These are phyloP conservation scores for Tolypocladium sp. DNA, from an alignment of 2,329 filamentous ascomycete genomes.

Conservation along the genomic window DNA sequence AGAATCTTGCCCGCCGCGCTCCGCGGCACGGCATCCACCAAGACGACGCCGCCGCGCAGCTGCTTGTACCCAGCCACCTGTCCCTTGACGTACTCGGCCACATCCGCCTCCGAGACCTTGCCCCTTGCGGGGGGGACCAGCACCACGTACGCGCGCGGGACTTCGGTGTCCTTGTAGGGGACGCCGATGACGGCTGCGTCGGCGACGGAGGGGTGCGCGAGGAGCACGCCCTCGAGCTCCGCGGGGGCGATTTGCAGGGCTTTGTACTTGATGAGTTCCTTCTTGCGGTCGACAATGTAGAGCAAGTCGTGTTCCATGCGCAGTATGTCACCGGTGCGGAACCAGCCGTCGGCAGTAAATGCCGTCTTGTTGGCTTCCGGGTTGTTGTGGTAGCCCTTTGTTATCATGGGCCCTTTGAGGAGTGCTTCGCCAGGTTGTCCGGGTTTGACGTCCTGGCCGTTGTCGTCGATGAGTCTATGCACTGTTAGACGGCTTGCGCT, in stretches of 20 bases:
- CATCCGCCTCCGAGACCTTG: slow-evolving; percentile 13
- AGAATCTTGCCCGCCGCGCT: slow-evolving; percentile 46
- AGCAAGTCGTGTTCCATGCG: slow-evolving; percentile 61
- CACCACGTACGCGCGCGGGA: slow-evolving; percentile 35
- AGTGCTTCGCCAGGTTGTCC: slow-evolving; percentile 50
- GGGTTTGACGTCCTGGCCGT: slow-evolving; percentile 26
- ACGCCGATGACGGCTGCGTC: slow-evolving; percentile 57
- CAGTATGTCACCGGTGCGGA: slow-evolving; percentile 73
- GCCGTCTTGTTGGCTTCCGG: slow-evolving; percentile 53
- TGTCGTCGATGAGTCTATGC: slow-evolving; percentile 27
- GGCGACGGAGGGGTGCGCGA: slow-evolving; percentile 29
- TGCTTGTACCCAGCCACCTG: slow-evolving; percentile 48
- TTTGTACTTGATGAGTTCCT: slow-evolving; percentile 51
- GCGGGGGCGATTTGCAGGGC: slow-evolving; percentile 60
- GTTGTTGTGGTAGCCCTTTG: slow-evolving; percentile 65
- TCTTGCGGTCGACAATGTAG: slow-evolving; percentile 73
- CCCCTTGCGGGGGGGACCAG: slow-evolving; percentile 11
- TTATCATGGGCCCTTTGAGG: slow-evolving; percentile 62
- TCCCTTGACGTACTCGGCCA: slow-evolving; percentile 14
- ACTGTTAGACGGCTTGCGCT: not conserved
- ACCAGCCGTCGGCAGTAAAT: slow-evolving; percentile 48
- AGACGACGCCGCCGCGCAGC: slow-evolving; percentile 58
- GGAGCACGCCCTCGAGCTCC: slow-evolving; percentile 44
- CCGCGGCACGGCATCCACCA: slow-evolving; percentile 59
- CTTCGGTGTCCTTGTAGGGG: slow-evolving; percentile 32